Conservation (phyloP, 1,284 basidiomycete genomes). For the Ustilago esculenta region DNA sequence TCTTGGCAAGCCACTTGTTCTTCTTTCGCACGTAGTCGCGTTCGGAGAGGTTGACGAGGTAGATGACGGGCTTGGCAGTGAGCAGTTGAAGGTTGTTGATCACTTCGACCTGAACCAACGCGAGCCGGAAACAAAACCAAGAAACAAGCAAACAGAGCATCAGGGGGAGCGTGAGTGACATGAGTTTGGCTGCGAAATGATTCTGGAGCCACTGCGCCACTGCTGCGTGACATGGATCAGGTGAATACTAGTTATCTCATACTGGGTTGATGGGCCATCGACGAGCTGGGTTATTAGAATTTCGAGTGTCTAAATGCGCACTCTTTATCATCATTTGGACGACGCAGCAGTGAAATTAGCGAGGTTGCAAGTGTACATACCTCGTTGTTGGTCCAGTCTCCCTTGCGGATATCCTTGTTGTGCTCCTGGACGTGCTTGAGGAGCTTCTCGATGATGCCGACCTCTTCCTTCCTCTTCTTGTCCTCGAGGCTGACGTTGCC, state of each 20-base stretch:
- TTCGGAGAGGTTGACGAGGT: conserved; percentile 97
- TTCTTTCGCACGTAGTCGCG: conserved; percentile 95
- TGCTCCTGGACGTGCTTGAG: conserved; percentile 82
- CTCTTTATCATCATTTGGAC: conserved; percentile 79
- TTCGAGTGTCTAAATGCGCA: conserved; percentile 73
- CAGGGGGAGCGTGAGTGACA: background rate
- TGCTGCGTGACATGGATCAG: conserved; percentile 40
- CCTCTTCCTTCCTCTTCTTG: conserved; percentile 95
- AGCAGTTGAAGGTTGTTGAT: conserved; percentile 91
- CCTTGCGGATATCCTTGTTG: conserved; percentile 91
- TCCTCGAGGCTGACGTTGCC: conserved; percentile 86
- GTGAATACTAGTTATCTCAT: conserved; percentile 60
- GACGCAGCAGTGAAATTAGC: background rate
- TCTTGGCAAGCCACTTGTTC: conserved; percentile 99
- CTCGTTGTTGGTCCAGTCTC: conserved; percentile 96
- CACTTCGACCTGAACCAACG: conserved; percentile 81
- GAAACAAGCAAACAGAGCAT: background rate
- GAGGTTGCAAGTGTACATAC: conserved; percentile 70
- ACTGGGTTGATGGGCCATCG: conserved; percentile 72
- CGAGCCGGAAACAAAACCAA: background rate
- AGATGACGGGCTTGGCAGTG: conserved; percentile 96
- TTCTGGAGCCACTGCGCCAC: no score
- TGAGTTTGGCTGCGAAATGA: background rate
- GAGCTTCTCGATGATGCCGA: conserved; percentile 84
- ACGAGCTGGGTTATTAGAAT: conserved; percentile 75